Evolutionary conservation across 2,329 filamentous ascomycete genomes (phyloP), one percentile per base, ranked within the genome.

Genomic region (Lasiodiplodia citricola): DNA sequence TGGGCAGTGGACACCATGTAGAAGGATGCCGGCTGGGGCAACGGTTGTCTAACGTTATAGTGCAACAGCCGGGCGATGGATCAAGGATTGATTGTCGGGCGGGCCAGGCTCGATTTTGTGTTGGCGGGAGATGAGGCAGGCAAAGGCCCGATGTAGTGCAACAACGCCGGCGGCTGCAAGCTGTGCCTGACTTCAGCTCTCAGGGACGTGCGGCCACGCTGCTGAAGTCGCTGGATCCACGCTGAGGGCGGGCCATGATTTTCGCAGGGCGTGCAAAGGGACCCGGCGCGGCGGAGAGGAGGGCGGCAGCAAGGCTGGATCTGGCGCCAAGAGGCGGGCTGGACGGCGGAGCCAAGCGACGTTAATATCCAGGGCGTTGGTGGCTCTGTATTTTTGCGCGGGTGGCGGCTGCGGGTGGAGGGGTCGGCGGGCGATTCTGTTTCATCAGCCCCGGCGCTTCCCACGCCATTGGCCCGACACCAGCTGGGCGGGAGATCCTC

Each of bases 121-220:
- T 16, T 28, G 64, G 64, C 64, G 54, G 65, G 65, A 67, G 65
- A 67, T 67, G 65, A 67, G 56, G 52, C 16, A 50, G 55, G 47
- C 65, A 60, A 41, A 60, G 41, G 65, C 44, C 55, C 54, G 65
- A 60, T 52, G 65, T 52, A 21, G 65, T 67, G 55, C 54, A 37
- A 67, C 65, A 47, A 55, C 1, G 16, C 28, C 28, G 55, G 65
- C 65, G 65, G 55, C 55, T 67, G 65, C 54, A 25, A 37, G 65
- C 28, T 67, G 65, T 67, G 54, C 55, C 55, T 60, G 55, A 41
- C 31, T 35, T 67, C 65, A 67, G 55, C 65, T 47, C 52, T 28
- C 11, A 23, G 37, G 31, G 37, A 21, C 28, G 54, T 37, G 54
- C 54, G 31, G 54, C 54, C 11, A 41, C 28, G 50, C 35, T 23